Base-by-base conservation (phyloP, 2,329 filamentous ascomycete genomes). In the Alternaria alternata region DNA sequence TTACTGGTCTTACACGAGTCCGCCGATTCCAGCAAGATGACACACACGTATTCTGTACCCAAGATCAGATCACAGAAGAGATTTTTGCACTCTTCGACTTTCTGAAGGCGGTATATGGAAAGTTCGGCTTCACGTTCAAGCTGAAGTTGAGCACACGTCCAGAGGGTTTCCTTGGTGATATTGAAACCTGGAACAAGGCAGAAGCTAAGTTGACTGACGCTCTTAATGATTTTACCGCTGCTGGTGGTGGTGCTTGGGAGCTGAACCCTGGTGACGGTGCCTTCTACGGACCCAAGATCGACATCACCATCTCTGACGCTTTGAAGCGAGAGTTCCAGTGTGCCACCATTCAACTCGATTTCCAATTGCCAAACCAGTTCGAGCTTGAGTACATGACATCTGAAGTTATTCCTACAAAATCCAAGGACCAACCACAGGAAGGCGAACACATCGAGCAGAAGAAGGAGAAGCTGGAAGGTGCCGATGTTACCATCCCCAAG, bases 281-380 rank as follows among this genome's bases (percentile, higher is more conserved):
- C 54, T 99, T 98, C 82, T 99, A 99, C 79, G 95, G 95, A 2
- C 95, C 95, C 52, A 99, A 99, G 87, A 97, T 98, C 71, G 95
- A 99, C 73, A 95, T 99, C 75, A 96, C 92, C 63, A 94, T 99
- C 74, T 90, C 89, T 52, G 94, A 97, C 80, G 92, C 92, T 46
- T 84, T 97, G 68, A 88, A 89, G 79, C 88, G 94, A 77, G 92
- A 94, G 61, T 91, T 89, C 83, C 91, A 96, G 80, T 96, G 92
- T 74, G 93, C 94, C 70, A 98, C 94, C 12, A 96, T 98, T 69
- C 94, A 98, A 81, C 87, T 96, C 55, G 93, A 96, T 78, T 96
- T 96, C 83, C 91, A 97, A 75, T 86, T 92, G 20, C 90, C 91
- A 1, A 84, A 90, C 71, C 93, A 93, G 79, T 97, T 97, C 81